Evolutionary conservation across 306 rosid genomes (phyloP).

Genomic region (Trichosanthes cucumerina): DNA sequence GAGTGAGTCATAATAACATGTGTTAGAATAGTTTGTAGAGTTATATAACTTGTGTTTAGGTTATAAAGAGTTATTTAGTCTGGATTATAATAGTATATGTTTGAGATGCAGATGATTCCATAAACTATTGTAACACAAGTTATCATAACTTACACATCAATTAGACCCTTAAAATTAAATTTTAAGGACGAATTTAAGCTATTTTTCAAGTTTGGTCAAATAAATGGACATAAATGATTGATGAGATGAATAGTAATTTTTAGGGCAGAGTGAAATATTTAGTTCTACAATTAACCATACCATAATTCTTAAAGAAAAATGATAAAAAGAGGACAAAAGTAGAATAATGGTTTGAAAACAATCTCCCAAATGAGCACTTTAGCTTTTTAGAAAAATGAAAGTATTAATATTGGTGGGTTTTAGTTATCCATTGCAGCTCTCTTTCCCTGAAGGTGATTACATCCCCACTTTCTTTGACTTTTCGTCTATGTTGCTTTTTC

Average conservation of each 20-base stretch:
- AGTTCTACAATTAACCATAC: neutral
- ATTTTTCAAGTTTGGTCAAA: neutral
- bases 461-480: slow-evolving; percentile 78
- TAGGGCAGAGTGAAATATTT: neutral
- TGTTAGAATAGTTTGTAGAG: no score
- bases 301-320: neutral
- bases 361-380: neutral
- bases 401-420: neutral
- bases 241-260: neutral
- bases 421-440: slow-evolving; percentile 3
- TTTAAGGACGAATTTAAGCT: no score
- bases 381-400: slow-evolving; percentile 4
- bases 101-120: no score
- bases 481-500: neutral
- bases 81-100: no score
- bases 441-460: slow-evolving; percentile 39
- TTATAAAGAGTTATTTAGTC: no score
- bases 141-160: no score
- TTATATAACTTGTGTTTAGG: no score
- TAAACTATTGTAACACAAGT: no score
- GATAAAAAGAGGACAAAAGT: neutral
- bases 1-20: no score
- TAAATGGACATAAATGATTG: neutral
- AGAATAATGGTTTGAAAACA: neutral
- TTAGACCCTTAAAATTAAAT: no score